These are phyloP conservation scores for Leccinum variicolor DNA, from an alignment of 768 basidiomycete species.

Conservation along the genomic window DNA sequence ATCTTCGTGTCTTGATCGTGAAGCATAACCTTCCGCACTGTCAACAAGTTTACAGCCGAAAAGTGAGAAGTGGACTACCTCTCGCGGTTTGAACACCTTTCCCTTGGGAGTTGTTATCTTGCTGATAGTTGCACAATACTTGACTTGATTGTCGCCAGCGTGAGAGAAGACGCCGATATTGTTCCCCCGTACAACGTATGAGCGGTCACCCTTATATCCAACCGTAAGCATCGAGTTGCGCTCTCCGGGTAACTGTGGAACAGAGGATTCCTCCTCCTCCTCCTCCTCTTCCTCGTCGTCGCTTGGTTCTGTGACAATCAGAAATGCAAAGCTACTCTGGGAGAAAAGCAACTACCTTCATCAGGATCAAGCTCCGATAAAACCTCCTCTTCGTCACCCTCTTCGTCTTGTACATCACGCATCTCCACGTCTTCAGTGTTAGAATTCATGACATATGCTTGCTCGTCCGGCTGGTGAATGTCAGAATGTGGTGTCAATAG, in stretches of 20 bases:
- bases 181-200: constrained; percentile 89
- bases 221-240: constrained; percentile 88
- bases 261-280: constrained; percentile 35
- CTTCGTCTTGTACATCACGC: constrained; percentile 71
- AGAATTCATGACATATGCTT: constrained; percentile 74
- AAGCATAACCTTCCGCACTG: constrained; percentile 73
- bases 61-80: constrained; percentile 47
- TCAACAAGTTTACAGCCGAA: constrained; percentile 3
- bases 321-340: not conserved
- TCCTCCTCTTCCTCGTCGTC: constrained; percentile 33
- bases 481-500: not conserved
- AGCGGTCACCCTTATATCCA: constrained; percentile 93
- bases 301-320: constrained; percentile 42
- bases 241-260: constrained; percentile 49
- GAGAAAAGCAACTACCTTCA: constrained; percentile 43
- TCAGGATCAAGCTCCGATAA: constrained; percentile 61
- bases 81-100: constrained; percentile 78
- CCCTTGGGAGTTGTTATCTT: constrained; percentile 78
- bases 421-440: constrained; percentile 85
- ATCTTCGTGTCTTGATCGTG: constrained; percentile 96
- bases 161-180: constrained; percentile 90
- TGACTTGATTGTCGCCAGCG: constrained; percentile 63
- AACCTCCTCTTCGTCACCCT: constrained; percentile 79
- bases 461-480: constrained; percentile 67
- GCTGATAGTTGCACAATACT: constrained; percentile 85